These are phyloP conservation scores for Phytophthora nicotianae DNA, from an alignment of 352 stramenopile genomes.

Conservation along the genomic window DNA sequence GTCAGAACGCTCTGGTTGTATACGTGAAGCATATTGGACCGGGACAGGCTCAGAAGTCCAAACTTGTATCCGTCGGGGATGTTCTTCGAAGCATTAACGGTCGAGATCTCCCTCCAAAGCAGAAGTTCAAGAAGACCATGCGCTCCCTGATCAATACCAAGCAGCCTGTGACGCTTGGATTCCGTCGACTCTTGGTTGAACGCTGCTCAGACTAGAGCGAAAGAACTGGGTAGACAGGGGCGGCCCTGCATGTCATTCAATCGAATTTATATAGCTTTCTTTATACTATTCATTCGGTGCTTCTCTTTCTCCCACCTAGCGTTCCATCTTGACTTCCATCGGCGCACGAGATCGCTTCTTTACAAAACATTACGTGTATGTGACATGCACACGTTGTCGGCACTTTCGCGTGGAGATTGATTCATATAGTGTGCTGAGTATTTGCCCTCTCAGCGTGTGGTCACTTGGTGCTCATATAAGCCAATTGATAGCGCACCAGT, in stretches of 20 bases:
- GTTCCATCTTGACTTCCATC: constrained; percentile 16
- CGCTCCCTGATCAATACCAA: constrained; percentile 30
- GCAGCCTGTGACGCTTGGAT: constrained; percentile 46
- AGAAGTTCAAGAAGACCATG: constrained; percentile 48
- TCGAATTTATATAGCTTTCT: constrained; percentile 37
- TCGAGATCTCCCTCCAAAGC: constrained; percentile 29
- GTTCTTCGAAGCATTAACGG: constrained; percentile 49
- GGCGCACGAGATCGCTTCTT: constrained; percentile 28
- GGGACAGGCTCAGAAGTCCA: constrained; percentile 39
- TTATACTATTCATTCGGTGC: constrained; percentile 41
- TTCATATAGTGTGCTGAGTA: constrained; percentile 11
- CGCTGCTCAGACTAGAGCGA: constrained; percentile 18
- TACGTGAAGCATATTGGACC: constrained; percentile 48
- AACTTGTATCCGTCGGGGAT: constrained; percentile 46
- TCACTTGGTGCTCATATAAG: constrained; percentile 25
- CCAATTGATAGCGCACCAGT: constrained; percentile 11
- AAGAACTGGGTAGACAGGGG: constrained; percentile 6
- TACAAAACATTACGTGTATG: constrained; percentile 35
- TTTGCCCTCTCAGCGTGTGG: not conserved
- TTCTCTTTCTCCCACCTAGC: constrained; percentile 2
- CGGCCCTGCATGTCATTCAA: constrained; percentile 17
- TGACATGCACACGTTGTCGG: constrained; percentile 15
- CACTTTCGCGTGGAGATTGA: constrained; percentile 1
- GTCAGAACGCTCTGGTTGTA: constrained; percentile 36
- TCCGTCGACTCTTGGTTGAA: constrained; percentile 45